phyloP scores from a whole-genome alignment of 371 early-diverging fungal species.

The Syncephalastrum contaminatum region DNA sequence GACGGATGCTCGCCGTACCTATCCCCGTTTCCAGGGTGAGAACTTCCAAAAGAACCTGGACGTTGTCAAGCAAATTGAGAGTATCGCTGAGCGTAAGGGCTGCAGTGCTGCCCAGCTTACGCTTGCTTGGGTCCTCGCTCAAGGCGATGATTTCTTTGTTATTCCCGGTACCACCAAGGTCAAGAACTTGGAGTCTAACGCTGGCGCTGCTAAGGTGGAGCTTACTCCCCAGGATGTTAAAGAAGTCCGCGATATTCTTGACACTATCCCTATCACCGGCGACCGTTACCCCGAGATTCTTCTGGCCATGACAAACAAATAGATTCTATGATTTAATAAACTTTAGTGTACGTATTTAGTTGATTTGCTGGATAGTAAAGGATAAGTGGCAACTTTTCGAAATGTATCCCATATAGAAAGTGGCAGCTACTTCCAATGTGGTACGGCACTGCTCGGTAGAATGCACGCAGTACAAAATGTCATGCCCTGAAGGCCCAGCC shows the following conservation, averaged over 20 bases:
- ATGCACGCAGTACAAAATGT: no score
- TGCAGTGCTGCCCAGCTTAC: conserved; percentile 40
- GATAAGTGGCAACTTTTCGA: no score
- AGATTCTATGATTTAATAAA: no score
- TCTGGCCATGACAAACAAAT: conserved; percentile 6
- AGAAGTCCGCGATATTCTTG: conserved; percentile 34
- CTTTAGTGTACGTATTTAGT: no score
- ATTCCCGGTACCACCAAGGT: conserved; percentile 55
- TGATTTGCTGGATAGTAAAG: no score
- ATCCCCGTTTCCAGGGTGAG: conserved; percentile 50
- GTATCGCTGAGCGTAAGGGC: conserved; percentile 39
- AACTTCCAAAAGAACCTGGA: conserved; percentile 50
- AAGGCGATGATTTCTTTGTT: conserved; percentile 33
- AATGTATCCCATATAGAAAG: no score
- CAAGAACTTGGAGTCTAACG: conserved; percentile 55
- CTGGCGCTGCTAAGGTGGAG: conserved; percentile 29
- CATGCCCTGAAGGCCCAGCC: no score
- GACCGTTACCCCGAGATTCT: no score
- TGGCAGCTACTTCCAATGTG: no score
- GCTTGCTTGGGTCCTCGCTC: conserved; percentile 59
- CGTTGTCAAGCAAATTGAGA: conserved; percentile 43
- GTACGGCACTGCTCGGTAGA: no score
- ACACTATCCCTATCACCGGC: conserved; percentile 1
- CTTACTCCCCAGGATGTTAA: conserved; percentile 42
- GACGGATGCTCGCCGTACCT: conserved; percentile 41